Conservation (phyloP, 2,329 filamentous ascomycete species). For the Verticillium alfalfae region DNA sequence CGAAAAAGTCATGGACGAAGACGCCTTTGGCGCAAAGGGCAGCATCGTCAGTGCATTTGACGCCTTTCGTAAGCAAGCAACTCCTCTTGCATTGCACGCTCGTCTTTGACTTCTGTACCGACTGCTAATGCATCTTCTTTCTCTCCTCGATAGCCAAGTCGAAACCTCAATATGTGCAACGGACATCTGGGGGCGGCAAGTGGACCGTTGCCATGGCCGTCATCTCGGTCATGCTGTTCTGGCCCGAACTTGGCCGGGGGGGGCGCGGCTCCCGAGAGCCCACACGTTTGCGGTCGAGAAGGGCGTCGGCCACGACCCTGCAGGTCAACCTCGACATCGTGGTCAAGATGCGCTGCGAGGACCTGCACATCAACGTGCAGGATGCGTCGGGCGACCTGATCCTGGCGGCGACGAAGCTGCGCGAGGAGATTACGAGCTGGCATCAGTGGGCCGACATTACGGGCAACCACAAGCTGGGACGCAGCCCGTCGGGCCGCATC, state of each 20-base stretch:
- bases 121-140: neutral
- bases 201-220: conserved; percentile 82
- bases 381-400: conserved; percentile 92
- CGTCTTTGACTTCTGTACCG: conserved; percentile 8
- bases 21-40: conserved; percentile 70
- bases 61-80: conserved; percentile 74
- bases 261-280: conserved; percentile 72
- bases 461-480: conserved; percentile 57
- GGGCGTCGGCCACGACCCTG: conserved; percentile 73
- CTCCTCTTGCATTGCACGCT: neutral
- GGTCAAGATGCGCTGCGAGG: conserved; percentile 77
- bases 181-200: conserved; percentile 81
- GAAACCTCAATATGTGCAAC: conserved; percentile 85
- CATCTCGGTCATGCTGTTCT: conserved; percentile 69
- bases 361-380: conserved; percentile 95
- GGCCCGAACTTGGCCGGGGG: conserved; percentile 76
- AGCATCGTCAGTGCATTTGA: conserved; percentile 82
- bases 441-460: conserved; percentile 70
- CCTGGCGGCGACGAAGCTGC: conserved; percentile 68
- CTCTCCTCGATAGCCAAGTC: conserved; percentile 66
- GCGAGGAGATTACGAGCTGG: conserved; percentile 76
- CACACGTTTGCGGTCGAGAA: conserved; percentile 95
- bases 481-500: conserved; percentile 48
- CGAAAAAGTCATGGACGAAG: conserved; percentile 54
- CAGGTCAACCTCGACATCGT: conserved; percentile 97